These are phyloP conservation scores for Tardiomyces digboiensis DNA, from an alignment of 1,139 yeast species.

Conservation along the genomic window DNA sequence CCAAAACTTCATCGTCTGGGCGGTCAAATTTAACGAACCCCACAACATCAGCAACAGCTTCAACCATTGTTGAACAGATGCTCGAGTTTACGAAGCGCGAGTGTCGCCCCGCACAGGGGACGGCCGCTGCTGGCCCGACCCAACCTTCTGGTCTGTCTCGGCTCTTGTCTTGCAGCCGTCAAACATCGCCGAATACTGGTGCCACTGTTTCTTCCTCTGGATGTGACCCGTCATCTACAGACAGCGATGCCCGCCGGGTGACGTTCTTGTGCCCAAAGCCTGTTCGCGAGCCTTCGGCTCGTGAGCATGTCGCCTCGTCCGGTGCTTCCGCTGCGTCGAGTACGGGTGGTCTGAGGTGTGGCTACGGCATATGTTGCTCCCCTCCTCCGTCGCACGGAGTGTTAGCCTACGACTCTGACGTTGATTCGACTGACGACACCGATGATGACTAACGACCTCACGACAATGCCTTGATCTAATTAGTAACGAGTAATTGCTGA, in stretches of 20 bases:
- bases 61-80: neutral
- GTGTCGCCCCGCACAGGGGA: neutral
- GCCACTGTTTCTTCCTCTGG: neutral
- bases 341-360: slow-evolving; percentile 1
- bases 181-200: too few species aligned
- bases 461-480: too few species aligned
- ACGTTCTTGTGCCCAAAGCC: slow-evolving; percentile 8
- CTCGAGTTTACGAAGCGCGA: neutral
- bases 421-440: slow-evolving; percentile 1
- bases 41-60: neutral
- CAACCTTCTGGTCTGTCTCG: neutral
- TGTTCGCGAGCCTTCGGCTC: neutral
- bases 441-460: slow-evolving; percentile 2
- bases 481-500: too few species aligned
- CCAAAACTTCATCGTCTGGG: too few species aligned
- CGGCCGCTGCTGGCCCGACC: neutral
- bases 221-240: neutral
- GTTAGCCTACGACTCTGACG: slow-evolving; percentile 2
- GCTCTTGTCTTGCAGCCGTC: neutral
- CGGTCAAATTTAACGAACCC: too few species aligned
- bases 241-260: slow-evolving; percentile 4
- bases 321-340: too few species aligned
- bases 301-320: neutral
- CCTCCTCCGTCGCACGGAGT: slow-evolving; percentile 1
- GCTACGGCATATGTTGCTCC: slow-evolving; percentile 2